These are phyloP conservation scores for Mortierella hygrophila DNA, from an alignment of 192 early-diverging fungal genomes.

Conservation along the genomic window DNA sequence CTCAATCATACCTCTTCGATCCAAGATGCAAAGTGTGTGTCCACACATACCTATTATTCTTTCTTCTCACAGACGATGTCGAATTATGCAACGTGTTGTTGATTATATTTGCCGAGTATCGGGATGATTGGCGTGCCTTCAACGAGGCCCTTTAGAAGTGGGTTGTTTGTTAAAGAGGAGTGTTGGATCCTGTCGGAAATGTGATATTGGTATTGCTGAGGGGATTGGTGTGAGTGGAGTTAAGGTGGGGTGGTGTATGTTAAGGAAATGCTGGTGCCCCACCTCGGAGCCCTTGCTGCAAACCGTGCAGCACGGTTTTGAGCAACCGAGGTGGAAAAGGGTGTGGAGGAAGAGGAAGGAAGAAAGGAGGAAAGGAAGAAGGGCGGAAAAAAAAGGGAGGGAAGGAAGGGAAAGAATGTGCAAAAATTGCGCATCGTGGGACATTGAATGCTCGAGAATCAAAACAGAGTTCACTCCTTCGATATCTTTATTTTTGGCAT, in stretches of 20 bases:
- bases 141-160: no score
- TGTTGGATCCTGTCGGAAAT: no score
- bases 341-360: not conserved
- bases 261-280: no score
- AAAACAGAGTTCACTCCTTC: not conserved
- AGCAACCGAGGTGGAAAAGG: not conserved
- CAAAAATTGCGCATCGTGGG: not conserved
- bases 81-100: not conserved
- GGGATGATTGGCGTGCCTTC: no score
- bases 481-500: not conserved
- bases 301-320: not conserved
- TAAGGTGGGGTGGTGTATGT: no score
- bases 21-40: no score
- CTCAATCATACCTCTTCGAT: no score
- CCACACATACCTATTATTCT: not conserved
- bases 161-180: no score
- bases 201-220: no score
- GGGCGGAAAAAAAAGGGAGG: not conserved
- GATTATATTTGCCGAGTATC: no score
- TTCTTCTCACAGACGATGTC: not conserved
- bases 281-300: no score
- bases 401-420: not conserved
- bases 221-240: no score
- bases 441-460: not conserved
- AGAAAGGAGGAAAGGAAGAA: not conserved